phyloP scores from a whole-genome alignment of 495 filamentous ascomycete species.

The Usnea hakonensis region DNA sequence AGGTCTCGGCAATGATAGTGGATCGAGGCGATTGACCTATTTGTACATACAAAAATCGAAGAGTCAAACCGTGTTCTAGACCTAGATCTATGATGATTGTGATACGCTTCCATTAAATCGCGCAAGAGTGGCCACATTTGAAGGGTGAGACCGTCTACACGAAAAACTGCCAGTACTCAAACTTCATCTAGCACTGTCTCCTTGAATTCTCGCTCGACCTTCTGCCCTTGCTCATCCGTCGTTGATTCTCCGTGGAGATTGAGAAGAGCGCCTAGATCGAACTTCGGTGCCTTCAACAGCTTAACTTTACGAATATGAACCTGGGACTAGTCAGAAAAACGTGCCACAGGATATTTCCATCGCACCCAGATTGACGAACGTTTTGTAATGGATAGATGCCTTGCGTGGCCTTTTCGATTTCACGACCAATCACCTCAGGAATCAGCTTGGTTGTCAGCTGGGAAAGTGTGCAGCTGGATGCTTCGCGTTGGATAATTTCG shows the following conservation, averaged over 20 bases:
- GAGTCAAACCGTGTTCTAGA: background rate
- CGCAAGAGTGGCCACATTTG: background rate
- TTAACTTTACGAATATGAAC: constrained; percentile 99
- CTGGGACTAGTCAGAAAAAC: constrained; percentile 45
- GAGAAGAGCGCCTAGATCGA: constrained; percentile 93
- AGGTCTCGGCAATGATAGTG: background rate
- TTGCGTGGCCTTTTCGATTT: constrained; percentile 98
- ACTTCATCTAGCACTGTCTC: constrained; percentile 88
- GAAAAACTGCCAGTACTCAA: constrained; percentile 41
- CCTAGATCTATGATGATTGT: constrained; percentile 3
- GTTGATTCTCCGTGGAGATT: constrained; percentile 93
- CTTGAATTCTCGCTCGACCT: constrained; percentile 99
- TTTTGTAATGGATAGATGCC: constrained; percentile 99
- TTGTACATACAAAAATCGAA: constrained; percentile 46
- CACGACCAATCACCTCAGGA: constrained; percentile 96
- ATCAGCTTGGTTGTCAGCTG: constrained; percentile 97
- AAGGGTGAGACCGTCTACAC: background rate
- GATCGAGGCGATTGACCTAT: background rate
- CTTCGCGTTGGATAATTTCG: constrained; percentile 96
- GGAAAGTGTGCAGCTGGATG: constrained; percentile 80
- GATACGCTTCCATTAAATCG: constrained; percentile 6
- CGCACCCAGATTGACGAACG: constrained; percentile 46
- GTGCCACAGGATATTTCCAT: background rate
- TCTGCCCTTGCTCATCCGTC: constrained; percentile 93
- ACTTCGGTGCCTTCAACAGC: constrained; percentile 95